Base-by-base conservation (phyloP, 257 asterid genomes). In the Salvia miltiorrhiza region DNA sequence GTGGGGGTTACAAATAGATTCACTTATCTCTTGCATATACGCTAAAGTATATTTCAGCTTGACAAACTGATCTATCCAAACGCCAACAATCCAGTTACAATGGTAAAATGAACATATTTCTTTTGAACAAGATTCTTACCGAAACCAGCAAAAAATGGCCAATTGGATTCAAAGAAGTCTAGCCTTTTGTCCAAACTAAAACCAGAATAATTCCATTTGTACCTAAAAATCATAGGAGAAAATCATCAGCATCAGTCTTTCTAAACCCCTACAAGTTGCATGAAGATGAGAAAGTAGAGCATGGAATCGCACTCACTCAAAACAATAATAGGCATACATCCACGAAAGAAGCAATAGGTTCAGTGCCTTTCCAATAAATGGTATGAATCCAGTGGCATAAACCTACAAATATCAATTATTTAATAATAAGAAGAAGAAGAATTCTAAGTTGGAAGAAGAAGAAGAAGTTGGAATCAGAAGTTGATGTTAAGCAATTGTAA, bases 261-360 rank as follows among this genome's bases (percentile, higher is more conserved):
- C 20, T 4, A 14, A 17, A n/a, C 33, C 33, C n/a, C 66, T 30
- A 35, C 26, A 7, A 17, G 40, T 58, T 45, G 4, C 43, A 65
- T 43, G 43, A 39, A 26, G 20, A 50, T 28, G 56, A 17, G 40
- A 74, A 63, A 73, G 37, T 9, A 52, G 50, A 72, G 55, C 63
- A 64, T 30, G 37, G 59, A 72, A 67, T 65, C 62, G 74, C 64
- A 84, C 99, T 87, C 79, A 94, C 99, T 94, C 99, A 60, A 94
- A 94, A 79, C 97, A 94, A 83, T 91, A 94, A 79, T 94, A 94
- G 52, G 99, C 95, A 78, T 94, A 94, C 97, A 94, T 83, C 99
- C 99, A 94, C 0, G 97, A 82, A 56, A 94, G 97, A 60, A 94
- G 93, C 66, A 91, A 72, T 60, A 94, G 83, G 85, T 86, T 91